A percentile compares a stretch with the other conserved stretches of the same genome.
Evolutionary conservation across 2,329 filamentous ascomycete genomes (phyloP).

Genomic region (Colletotrichum euphorbiae): DNA sequence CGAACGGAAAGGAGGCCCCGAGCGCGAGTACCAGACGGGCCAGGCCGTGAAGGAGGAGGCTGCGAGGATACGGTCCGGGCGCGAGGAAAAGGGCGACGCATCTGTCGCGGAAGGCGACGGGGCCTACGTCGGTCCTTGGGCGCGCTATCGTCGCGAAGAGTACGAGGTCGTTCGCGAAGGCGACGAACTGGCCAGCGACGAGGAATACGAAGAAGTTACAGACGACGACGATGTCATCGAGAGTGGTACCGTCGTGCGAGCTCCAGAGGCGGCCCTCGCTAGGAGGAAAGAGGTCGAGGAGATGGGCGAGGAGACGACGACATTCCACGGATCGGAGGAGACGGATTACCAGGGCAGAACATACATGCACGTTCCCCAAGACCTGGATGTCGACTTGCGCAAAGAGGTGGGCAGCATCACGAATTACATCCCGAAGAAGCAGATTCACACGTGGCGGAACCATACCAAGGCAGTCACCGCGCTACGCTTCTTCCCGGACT

Average conservation of each 20-base stretch:
- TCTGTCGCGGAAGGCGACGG: conserved; percentile 86
- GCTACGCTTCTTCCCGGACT: conserved; percentile 87
- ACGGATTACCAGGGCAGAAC: conserved; percentile 95
- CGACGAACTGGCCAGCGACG: conserved; percentile 80
- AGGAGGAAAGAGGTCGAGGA: conserved; percentile 69
- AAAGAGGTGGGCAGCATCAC: conserved; percentile 84
- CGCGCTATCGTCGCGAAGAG: conserved; percentile 79
- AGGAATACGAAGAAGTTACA: conserved; percentile 82
- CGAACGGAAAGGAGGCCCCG: conserved; percentile 72
- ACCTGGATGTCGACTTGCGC: conserved; percentile 85
- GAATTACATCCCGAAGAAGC: conserved; percentile 95
- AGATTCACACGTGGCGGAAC: conserved; percentile 88
- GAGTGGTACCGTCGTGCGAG: conserved; percentile 70
- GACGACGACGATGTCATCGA: conserved; percentile 80
- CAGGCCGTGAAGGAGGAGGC: conserved; percentile 76
- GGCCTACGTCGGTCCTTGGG: conserved; percentile 96
- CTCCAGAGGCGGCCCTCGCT: conserved; percentile 65
- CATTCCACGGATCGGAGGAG: conserved; percentile 85
- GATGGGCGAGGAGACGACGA: conserved; percentile 80
- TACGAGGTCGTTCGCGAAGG: conserved; percentile 80
- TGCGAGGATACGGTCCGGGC: conserved; percentile 74
- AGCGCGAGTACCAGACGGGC: conserved; percentile 66
- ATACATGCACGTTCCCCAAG: conserved; percentile 97
- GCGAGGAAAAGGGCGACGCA: conserved; percentile 88
- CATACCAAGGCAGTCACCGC: conserved; percentile 88